Conservation (phyloP, 192 early-diverging fungal species). For the Coemansia sp. region DNA sequence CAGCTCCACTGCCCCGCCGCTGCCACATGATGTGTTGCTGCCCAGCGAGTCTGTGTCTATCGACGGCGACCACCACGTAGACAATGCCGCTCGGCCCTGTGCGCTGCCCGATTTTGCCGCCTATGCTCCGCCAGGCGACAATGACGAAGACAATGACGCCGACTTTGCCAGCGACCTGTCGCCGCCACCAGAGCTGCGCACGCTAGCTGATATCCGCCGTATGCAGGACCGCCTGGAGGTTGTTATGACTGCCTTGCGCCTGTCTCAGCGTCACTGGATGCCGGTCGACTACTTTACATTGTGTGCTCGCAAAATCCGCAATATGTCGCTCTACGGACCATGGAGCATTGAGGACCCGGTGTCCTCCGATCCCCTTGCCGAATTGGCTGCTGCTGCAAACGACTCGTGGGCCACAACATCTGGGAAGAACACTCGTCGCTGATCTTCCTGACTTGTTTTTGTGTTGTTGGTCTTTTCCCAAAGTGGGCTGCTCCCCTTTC, state of each 20-base stretch:
- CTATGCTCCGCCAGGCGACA: not conserved
- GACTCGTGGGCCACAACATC: not conserved
- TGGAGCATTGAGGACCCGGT: conserved; percentile 44
- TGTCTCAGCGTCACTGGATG: conserved; percentile 51
- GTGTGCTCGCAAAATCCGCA: conserved; percentile 53
- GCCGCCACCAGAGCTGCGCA: conserved; percentile 44
- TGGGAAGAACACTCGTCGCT: not conserved
- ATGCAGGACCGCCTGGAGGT: conserved; percentile 56
- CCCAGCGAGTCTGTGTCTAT: conserved; percentile 35
- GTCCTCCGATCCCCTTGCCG: conserved; percentile 35
- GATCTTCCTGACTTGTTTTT: conserved; percentile 1
- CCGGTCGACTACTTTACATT: conserved; percentile 48
- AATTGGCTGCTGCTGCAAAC: conserved; percentile 15
- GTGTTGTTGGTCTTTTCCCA: not conserved
- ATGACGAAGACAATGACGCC: conserved; percentile 8
- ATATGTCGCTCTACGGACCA: conserved; percentile 43
- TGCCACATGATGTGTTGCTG: conserved; percentile 17
- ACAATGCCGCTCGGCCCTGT: not conserved
- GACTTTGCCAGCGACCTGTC: conserved; percentile 45
- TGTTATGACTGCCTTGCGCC: conserved; percentile 43
- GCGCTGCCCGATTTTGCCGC: not conserved
- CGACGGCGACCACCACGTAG: conserved; percentile 8
- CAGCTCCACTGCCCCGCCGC: not conserved
- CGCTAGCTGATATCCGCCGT: conserved; percentile 42
- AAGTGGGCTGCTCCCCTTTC: not conserved